phyloP scores from a whole-genome alignment of 768 basidiomycete species.

The Pleurotus ostreatus region DNA sequence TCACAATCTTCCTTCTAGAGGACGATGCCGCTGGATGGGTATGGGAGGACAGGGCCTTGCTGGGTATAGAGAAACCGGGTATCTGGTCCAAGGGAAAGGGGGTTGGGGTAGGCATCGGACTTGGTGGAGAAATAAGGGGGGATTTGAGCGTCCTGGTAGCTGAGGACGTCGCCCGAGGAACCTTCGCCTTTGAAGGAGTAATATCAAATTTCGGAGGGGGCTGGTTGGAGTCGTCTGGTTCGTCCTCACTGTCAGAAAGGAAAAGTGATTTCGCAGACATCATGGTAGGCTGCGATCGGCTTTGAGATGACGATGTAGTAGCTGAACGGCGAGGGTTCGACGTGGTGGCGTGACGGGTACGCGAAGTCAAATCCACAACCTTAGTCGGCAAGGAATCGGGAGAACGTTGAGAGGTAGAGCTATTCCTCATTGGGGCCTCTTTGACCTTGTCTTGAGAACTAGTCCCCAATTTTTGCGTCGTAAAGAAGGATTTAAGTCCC shows the following conservation, averaged over 20 bases:
- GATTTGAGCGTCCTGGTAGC: not conserved
- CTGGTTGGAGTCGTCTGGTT: not conserved
- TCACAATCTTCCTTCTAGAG: slow-evolving; percentile 4
- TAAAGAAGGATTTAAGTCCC: slow-evolving; percentile 15
- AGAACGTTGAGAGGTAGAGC: not conserved
- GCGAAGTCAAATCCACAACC: slow-evolving; percentile 2
- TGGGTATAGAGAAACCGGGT: not conserved
- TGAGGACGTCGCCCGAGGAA: not conserved
- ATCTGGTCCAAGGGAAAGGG: not conserved
- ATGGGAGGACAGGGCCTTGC: not conserved
- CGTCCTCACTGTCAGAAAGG: slow-evolving; percentile 12
- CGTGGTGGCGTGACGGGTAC: not conserved
- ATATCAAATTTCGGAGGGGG: not conserved
- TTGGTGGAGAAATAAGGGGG: not conserved
- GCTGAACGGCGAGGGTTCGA: slow-evolving; percentile 3
- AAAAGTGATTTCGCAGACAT: slow-evolving; percentile 1
- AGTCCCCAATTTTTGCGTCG: slow-evolving; percentile 10
- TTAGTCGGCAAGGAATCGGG: not conserved
- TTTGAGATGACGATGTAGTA: slow-evolving; percentile 5
- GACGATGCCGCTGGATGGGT: not conserved
- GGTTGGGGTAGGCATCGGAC: not conserved
- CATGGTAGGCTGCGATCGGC: not conserved
- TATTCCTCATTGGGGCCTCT: not conserved
- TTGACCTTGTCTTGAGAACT: slow-evolving; percentile 5
- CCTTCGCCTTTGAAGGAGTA: not conserved